Evolutionary conservation across 805 yeast species (phyloP).

Genomic region (Saturnispora sanitii): DNA sequence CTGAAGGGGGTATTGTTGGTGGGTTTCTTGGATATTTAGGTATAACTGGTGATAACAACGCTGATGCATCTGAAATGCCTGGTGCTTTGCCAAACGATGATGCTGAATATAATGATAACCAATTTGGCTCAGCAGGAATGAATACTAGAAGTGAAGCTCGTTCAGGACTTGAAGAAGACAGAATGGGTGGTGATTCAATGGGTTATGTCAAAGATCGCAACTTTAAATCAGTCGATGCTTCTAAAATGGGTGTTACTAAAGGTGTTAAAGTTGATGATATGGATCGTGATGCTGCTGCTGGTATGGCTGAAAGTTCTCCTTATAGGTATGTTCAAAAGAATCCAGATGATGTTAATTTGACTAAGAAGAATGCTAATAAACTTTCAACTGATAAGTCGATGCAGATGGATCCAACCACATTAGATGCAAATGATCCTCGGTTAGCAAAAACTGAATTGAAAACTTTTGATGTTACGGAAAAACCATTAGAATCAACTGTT

Average conservation of each 20-base stretch:
- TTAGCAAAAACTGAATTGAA: background rate
- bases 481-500: background rate
- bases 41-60: background rate
- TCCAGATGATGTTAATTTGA: slow-evolving; percentile 1
- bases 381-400: background rate
- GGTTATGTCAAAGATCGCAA: background rate
- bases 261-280: background rate
- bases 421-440: background rate
- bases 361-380: slow-evolving; percentile 1
- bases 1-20: slow-evolving; percentile 2
- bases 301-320: slow-evolving; percentile 4
- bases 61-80: background rate
- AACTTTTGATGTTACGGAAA: background rate
- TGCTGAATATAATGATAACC: background rate
- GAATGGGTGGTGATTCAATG: background rate
- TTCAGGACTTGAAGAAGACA: background rate
- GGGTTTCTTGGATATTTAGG: slow-evolving; percentile 11
- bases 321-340: slow-evolving; percentile 3
- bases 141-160: background rate
- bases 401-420: background rate
- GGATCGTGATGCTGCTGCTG: background rate
- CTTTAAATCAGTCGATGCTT: background rate
- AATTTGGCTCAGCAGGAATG: background rate
- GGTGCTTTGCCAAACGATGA: slow-evolving; percentile 1
- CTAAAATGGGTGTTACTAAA: background rate